Base-by-base conservation (phyloP, 2,329 filamentous ascomycete genomes). In the Seiridium unicorne region DNA sequence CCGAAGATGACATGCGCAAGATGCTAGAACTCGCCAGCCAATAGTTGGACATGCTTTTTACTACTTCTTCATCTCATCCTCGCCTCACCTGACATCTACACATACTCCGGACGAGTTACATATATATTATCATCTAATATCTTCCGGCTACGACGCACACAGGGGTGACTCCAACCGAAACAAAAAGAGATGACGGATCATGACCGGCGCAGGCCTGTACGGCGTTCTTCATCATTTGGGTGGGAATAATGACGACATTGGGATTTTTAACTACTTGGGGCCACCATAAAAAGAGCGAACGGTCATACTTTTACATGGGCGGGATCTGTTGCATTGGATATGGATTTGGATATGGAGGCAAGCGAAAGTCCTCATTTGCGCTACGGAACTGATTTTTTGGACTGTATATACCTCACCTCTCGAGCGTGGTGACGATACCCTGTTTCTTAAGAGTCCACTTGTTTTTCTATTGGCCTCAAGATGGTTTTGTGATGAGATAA, bases 1-100 rank as follows among this genome's bases (percentile, higher is more conserved):
- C 82, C 2, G 80, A 84, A 59, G 83, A 85, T 61, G 82, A 89
- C 69, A 72, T 87, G 62, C 79, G 84, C 72, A 79, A 83, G 71
- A 84, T 89, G 82, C 81, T 86, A 70, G 77, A 82, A 67, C 78
- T 81, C 66, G 73, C 74, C 61, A 70, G 74, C 55, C 70, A 65
- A n/a, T 70, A 56, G 68, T 47, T 35, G 13, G 4, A 47, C 11
- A 38, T 36, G 57, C 48, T 26, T n/a, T 13, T 10, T 2, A 51
- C 32, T 18, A 13, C 34, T 9, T 9, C 26, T n/a, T 38, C 47
- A 49, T 53, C 18, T 3, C 26, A 42, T 35, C 35, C 26, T 35
- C 46, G 35, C 34, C 44, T 46, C 49, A 47, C 44, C 3, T 26
- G 18, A 26, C 18, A 26, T 26, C 44, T 53, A 51, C 31, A 46